phyloP scores from a whole-genome alignment of 495 filamentous ascomycete genomes.

The Penicillium canescens region DNA sequence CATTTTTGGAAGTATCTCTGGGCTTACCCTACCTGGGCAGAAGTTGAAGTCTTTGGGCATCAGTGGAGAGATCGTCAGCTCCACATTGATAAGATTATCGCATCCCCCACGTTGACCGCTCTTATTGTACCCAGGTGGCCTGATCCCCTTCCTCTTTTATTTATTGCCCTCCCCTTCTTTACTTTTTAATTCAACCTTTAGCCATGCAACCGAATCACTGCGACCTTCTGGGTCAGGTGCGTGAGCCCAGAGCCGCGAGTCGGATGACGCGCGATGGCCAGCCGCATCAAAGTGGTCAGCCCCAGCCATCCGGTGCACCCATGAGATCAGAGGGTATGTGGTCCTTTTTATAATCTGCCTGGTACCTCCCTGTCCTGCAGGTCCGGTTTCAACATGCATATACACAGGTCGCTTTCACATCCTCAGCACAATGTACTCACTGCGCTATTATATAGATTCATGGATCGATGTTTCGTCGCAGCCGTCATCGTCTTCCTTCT shows the following conservation, averaged over 20 bases:
- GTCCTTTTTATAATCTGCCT: slow-evolving; percentile 17
- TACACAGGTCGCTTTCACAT: slow-evolving; percentile 21
- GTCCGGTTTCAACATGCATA: slow-evolving; percentile 24
- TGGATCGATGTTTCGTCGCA: slow-evolving; percentile 96
- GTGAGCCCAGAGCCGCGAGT: slow-evolving; percentile 38
- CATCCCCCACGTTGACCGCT: slow-evolving; percentile 33
- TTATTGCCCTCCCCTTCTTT: slow-evolving; percentile 13
- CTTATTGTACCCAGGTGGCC: slow-evolving; percentile 25
- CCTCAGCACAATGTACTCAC: slow-evolving; percentile 52
- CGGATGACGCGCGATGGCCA: slow-evolving; percentile 44
- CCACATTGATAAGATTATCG: slow-evolving; percentile 32
- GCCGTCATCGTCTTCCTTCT: slow-evolving; percentile 88
- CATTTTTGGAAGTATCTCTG: not conserved
- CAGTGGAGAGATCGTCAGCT: slow-evolving; percentile 22
- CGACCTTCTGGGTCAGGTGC: slow-evolving; percentile 48
- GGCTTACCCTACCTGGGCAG: not conserved
- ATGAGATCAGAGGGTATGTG: slow-evolving; percentile 52
- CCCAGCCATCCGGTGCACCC: slow-evolving; percentile 38
- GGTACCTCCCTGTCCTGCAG: slow-evolving; percentile 10
- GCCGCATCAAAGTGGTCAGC: slow-evolving; percentile 31
- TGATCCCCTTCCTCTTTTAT: slow-evolving; percentile 15
- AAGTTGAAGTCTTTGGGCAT: slow-evolving; percentile 21
- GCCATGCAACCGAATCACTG: slow-evolving; percentile 49
- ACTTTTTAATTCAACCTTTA: slow-evolving; percentile 8
- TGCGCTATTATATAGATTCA: slow-evolving; percentile 70